These are phyloP conservation scores for Hypholoma sublateritium DNA, from an alignment of 768 basidiomycete genomes.

Conservation along the genomic window DNA sequence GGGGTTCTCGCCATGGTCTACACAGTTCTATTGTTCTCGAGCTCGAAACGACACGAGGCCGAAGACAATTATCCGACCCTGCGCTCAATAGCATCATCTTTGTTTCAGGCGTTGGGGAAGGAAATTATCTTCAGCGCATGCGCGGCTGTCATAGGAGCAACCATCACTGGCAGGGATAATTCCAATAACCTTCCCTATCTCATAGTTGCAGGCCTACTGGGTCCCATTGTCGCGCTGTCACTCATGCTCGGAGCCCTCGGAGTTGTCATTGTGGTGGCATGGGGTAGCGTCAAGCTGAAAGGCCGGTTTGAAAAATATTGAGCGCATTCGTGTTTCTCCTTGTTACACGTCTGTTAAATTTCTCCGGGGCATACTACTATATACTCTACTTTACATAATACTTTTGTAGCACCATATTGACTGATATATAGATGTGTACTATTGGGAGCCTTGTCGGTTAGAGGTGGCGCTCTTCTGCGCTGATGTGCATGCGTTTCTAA, in stretches of 20 bases:
- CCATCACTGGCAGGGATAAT: conserved; percentile 6
- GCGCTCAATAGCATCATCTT: background rate
- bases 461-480: no score
- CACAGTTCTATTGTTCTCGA: conserved; percentile 14
- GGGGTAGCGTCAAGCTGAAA: conserved; percentile 12
- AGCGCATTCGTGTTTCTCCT: background rate
- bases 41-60: background rate
- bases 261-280: conserved; percentile 9
- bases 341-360: no score
- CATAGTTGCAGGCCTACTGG: conserved; percentile 19
- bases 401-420: no score
- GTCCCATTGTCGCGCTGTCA: conserved; percentile 19
- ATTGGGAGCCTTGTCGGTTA: no score
- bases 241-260: conserved; percentile 15
- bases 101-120: conserved; percentile 16
- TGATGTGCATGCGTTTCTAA: no score
- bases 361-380: no score
- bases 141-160: conserved; percentile 20
- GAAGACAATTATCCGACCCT: background rate
- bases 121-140: conserved; percentile 23
- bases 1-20: conserved; percentile 21
- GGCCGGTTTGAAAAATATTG: conserved; percentile 10
- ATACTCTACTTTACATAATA: no score
- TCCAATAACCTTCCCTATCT: conserved; percentile 7
- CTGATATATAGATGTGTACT: no score